phyloP scores from a whole-genome alignment of 192 early-diverging fungal species.

The Rhizophlyctis rosea region DNA sequence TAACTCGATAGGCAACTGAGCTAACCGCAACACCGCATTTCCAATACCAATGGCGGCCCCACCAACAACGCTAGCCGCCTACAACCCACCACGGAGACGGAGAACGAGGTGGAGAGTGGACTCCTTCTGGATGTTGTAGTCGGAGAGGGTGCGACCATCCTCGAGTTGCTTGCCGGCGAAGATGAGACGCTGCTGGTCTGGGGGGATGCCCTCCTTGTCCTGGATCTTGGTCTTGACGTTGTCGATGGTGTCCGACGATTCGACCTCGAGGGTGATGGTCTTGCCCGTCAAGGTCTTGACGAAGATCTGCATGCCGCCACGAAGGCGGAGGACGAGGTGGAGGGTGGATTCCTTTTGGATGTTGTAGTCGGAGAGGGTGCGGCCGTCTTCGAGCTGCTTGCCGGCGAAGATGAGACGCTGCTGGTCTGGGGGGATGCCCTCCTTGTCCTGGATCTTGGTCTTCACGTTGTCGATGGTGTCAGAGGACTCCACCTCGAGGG shows the following conservation, averaged over 20 bases:
- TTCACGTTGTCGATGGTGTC: constrained; percentile 76
- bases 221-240: constrained; percentile 64
- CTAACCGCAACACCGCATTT: too few species aligned
- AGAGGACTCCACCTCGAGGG: constrained; percentile 68
- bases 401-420: constrained; percentile 80
- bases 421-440: constrained; percentile 76
- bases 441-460: constrained; percentile 48
- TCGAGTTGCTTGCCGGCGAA: constrained; percentile 80
- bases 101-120: constrained; percentile 68
- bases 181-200: constrained; percentile 77
- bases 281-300: constrained; percentile 91
- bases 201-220: constrained; percentile 63
- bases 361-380: constrained; percentile 54
- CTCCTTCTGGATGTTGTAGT: constrained; percentile 76
- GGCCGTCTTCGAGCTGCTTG: constrained; percentile 76
- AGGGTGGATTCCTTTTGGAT: constrained; percentile 71
- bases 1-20: too few species aligned
- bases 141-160: constrained; percentile 67
- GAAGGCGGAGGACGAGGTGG: constrained; percentile 63
- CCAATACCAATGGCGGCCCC: too few species aligned
- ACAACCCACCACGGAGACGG: constrained; percentile 63
- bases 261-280: constrained; percentile 72
- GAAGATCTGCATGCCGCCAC: constrained; percentile 68
- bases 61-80: too few species aligned
- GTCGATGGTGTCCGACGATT: constrained; percentile 75